These are phyloP conservation scores for Alternaria gaisen DNA, from an alignment of 2,329 filamentous ascomycete species.

Conservation along the genomic window DNA sequence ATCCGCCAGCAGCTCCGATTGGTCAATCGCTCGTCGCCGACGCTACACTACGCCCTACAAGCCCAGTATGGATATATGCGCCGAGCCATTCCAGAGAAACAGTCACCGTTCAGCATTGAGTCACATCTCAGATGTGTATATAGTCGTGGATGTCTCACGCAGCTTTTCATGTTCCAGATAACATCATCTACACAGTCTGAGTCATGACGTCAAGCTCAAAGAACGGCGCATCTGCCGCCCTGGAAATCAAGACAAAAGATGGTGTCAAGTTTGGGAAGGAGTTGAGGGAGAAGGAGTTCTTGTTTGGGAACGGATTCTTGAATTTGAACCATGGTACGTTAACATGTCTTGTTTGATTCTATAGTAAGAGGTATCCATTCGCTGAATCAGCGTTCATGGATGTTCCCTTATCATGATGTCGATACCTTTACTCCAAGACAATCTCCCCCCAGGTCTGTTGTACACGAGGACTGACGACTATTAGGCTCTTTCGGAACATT, in stretches of 20 bases:
- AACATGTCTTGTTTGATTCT: background rate
- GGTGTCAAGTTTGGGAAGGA: conserved; percentile 59
- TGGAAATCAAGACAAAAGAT: conserved; percentile 29
- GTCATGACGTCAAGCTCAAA: conserved; percentile 23
- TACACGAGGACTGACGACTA: background rate
- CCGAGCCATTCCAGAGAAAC: background rate
- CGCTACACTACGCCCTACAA: conserved; percentile 10
- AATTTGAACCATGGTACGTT: conserved; percentile 80
- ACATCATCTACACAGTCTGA: background rate
- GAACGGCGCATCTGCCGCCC: conserved; percentile 8
- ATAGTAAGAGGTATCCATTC: background rate
- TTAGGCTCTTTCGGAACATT: conserved; percentile 80
- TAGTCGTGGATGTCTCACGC: background rate
- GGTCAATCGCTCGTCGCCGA: conserved; percentile 4
- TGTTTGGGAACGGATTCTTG: conserved; percentile 71
- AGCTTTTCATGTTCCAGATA: background rate
- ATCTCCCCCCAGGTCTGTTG: background rate
- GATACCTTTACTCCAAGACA: background rate
- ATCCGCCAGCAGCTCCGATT: conserved; percentile 9
- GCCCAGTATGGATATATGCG: background rate
- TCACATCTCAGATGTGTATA: conserved; percentile 7
- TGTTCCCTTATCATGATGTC: background rate
- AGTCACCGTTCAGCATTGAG: conserved; percentile 4
- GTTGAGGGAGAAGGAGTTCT: conserved; percentile 69
- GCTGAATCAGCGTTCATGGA: background rate